phyloP scores from a whole-genome alignment of 2,329 filamentous ascomycete species.

The Westerdykella aurantiaca region DNA sequence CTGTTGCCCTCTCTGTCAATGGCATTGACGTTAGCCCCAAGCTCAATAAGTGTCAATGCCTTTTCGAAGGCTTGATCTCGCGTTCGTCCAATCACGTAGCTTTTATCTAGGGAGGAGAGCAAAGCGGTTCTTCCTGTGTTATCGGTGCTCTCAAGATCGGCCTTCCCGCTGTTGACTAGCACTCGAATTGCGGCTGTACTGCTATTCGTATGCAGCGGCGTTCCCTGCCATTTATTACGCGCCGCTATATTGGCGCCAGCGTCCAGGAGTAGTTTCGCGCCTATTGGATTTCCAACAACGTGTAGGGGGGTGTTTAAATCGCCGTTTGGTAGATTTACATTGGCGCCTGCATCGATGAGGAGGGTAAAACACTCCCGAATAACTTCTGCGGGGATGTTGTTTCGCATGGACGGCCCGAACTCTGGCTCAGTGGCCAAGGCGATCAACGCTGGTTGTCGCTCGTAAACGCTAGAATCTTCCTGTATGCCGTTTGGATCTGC shows the following conservation, averaged over 20 bases:
- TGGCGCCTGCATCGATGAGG: conserved; percentile 4
- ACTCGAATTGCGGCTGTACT: too few relatives aligned
- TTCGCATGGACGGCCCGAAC: too few relatives aligned
- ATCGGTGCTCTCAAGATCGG: too few relatives aligned
- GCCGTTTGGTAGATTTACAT: conserved; percentile 2
- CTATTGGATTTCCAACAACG: conserved; percentile 2
- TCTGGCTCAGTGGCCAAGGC: too few relatives aligned
- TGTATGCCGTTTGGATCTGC: conserved; percentile 7
- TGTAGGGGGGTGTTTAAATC: conserved; percentile 4
- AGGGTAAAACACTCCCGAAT: conserved; percentile 1
- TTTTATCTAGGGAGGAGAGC: too few relatives aligned
- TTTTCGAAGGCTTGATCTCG: not conserved
- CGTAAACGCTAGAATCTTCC: not conserved
- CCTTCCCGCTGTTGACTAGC: too few relatives aligned
- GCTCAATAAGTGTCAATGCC: not conserved
- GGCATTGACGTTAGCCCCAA: conserved; percentile 2
- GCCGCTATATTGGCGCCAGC: conserved; percentile 5
- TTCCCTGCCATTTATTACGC: too few relatives aligned
- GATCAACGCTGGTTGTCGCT: too few relatives aligned
- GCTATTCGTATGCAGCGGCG: too few relatives aligned
- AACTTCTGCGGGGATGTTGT: not conserved
- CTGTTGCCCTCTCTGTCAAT: conserved; percentile 2
- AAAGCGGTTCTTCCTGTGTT: too few relatives aligned
- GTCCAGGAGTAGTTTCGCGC: conserved; percentile 4
- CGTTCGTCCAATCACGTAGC: not conserved